Conservation (phyloP, 805 yeast species). For the Wickerhamomyces mucosus region DNA sequence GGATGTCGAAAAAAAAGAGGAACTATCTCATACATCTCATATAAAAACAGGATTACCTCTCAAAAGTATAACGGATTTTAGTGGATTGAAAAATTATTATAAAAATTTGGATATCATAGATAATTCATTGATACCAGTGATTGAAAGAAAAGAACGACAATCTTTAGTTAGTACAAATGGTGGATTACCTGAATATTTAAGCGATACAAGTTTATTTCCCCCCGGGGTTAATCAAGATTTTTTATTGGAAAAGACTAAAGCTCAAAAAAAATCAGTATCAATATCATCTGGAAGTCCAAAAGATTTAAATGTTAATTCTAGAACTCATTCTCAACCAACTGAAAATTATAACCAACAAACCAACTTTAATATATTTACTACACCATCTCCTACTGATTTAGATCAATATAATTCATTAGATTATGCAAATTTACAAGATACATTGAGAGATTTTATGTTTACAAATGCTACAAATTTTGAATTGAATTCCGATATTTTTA, state of each 20-base stretch:
- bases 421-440: conserved; percentile 24
- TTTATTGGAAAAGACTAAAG: too few relatives aligned
- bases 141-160: conserved; percentile 1
- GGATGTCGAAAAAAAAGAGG: not conserved
- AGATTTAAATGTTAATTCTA: not conserved
- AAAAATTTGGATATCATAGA: conserved; percentile 10
- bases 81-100: conserved; percentile 8
- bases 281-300: not conserved
- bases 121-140: conserved; percentile 4
- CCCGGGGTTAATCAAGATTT: too few relatives aligned
- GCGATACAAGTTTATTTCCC: too few relatives aligned
- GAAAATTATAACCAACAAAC: not conserved
- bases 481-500: conserved; percentile 2
- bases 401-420: conserved; percentile 16
- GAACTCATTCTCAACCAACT: not conserved
- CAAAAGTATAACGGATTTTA: conserved; percentile 1
- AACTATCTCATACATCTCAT: not conserved
- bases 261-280: conserved; percentile 1
- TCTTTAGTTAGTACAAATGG: too few relatives aligned
- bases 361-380: not conserved
- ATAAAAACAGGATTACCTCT: not conserved
- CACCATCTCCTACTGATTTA: conserved; percentile 1
- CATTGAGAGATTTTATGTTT: conserved; percentile 31
- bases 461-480: conserved; percentile 23
- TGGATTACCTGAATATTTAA: too few relatives aligned